These are phyloP conservation scores for Chalciporus sp. DNA, from an alignment of 1,284 basidiomycete species.

Conservation along the genomic window DNA sequence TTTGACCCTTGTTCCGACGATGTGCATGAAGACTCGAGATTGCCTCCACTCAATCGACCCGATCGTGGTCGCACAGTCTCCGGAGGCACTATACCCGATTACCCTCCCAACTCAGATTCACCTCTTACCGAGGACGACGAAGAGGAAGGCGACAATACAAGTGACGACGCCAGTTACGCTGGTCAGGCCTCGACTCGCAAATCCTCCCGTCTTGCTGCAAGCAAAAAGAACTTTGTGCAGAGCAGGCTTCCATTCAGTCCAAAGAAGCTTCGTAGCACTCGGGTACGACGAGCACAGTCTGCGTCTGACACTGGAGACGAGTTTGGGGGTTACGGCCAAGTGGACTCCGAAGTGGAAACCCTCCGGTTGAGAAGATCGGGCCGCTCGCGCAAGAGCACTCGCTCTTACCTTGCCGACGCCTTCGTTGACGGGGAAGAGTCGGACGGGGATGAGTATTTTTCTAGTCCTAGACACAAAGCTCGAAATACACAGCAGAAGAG, in stretches of 20 bases:
- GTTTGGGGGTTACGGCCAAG: conserved; percentile 38
- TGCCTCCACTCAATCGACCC: conserved; percentile 35
- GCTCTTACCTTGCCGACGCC: conserved; percentile 39
- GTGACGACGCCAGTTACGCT: conserved; percentile 32
- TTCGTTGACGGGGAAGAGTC: conserved; percentile 33
- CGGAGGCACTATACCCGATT: conserved; percentile 11
- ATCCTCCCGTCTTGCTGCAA: conserved; percentile 26
- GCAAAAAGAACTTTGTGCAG: conserved; percentile 17
- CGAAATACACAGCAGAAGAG: conserved; percentile 17
- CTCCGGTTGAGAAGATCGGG: conserved; percentile 35
- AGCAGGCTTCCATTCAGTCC: conserved; percentile 62
- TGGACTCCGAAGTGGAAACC: conserved; percentile 37
- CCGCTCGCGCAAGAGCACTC: conserved; percentile 39
- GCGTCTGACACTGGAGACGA: conserved; percentile 44
- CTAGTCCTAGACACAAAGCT: conserved; percentile 29
- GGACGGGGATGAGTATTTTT: conserved; percentile 36
- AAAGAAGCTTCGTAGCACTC: conserved; percentile 49
- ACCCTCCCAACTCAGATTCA: conserved; percentile 11
- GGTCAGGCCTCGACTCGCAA: conserved; percentile 27
- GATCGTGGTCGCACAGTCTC: conserved; percentile 10
- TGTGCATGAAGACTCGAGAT: conserved; percentile 63
- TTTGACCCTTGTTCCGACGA: conserved; percentile 66
- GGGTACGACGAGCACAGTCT: conserved; percentile 33
- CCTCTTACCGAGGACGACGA: conserved; percentile 16
- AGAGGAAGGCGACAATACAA: conserved; percentile 32